Conservation (phyloP, 2,329 filamentous ascomycete species). For the Ceratocystis destructans region DNA sequence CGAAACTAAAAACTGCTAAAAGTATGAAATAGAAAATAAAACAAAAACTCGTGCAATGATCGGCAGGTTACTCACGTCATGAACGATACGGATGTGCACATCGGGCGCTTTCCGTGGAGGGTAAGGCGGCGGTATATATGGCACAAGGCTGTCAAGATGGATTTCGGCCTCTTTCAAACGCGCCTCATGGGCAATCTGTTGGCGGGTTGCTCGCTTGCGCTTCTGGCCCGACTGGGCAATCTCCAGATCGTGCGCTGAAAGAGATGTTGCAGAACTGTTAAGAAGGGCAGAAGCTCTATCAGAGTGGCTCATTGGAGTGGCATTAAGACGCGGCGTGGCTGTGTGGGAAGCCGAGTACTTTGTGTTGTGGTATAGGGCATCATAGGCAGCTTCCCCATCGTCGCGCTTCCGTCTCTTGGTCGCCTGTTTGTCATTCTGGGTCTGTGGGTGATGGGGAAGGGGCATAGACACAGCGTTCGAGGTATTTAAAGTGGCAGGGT, state of each 20-base stretch:
- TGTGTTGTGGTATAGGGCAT: constrained; percentile 60
- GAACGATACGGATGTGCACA: constrained; percentile 48
- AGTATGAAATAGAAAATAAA: neutral
- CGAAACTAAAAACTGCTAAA: neutral
- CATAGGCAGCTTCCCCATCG: constrained; percentile 38
- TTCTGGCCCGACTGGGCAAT: constrained; percentile 59
- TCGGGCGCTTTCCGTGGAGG: constrained; percentile 84
- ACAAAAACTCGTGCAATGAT: neutral
- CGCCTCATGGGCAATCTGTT: constrained; percentile 68
- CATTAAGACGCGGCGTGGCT: constrained; percentile 55
- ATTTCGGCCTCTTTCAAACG: constrained; percentile 63
- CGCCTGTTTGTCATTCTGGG: constrained; percentile 32
- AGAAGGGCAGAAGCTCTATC: constrained; percentile 68
- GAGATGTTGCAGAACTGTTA: constrained; percentile 79
- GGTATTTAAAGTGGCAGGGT: constrained; percentile 22
- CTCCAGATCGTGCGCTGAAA: constrained; percentile 55
- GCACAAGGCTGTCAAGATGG: constrained; percentile 55
- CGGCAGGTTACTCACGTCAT: constrained; percentile 41
- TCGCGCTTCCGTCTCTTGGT: constrained; percentile 64
- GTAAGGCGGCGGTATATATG: constrained; percentile 74
- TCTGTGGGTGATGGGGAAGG: constrained; percentile 22
- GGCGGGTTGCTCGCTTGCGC: constrained; percentile 64
- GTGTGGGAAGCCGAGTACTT: constrained; percentile 55
- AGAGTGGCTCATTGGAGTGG: constrained; percentile 55
- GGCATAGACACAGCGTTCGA: constrained; percentile 16